Evolutionary conservation across 208 protist genomes (phyloP).

Genomic region (Acanthamoeba castellanii): DNA sequence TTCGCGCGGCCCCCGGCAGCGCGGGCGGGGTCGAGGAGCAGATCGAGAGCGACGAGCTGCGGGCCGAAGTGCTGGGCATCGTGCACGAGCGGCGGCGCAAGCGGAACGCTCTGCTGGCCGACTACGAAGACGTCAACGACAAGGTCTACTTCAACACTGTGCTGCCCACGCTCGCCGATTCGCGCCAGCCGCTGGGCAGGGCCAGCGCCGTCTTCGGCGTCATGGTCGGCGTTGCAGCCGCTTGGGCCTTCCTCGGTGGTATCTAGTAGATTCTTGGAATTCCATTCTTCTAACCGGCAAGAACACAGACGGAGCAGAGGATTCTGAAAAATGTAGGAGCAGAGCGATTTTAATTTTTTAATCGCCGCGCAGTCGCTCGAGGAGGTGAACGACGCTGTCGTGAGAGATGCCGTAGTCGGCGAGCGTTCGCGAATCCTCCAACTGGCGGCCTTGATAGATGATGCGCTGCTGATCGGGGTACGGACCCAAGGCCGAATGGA

Average conservation of each 20-base stretch:
- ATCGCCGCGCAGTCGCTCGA: slow-evolving; percentile 76
- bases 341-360: too few species aligned
- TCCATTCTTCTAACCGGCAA: too few species aligned
- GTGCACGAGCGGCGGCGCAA: slow-evolving; percentile 14
- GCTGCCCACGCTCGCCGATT: background rate
- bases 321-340: too few species aligned
- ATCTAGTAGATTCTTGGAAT: too few species aligned
- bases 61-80: background rate
- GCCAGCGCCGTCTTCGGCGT: background rate
- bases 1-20: background rate
- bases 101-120: background rate
- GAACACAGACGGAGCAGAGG: too few species aligned
- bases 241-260: background rate
- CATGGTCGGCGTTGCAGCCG: background rate
- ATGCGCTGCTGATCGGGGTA: slow-evolving; percentile 95
- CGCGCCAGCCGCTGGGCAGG: background rate
- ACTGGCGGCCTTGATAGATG: slow-evolving; percentile 95
- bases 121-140: slow-evolving; percentile 23
- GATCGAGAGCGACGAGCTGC: slow-evolving; percentile 46
- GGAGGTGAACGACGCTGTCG: slow-evolving; percentile 84
- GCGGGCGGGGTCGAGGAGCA: background rate
- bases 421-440: slow-evolving; percentile 93
- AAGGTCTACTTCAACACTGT: background rate
- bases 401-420: slow-evolving; percentile 90
- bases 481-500: slow-evolving; percentile 93